A percentile compares a stretch with the other conserved stretches of the same genome.
These are phyloP conservation scores for Recurvomyces mirabilis DNA, from an alignment of 495 filamentous ascomycete species.

Conservation along the genomic window DNA sequence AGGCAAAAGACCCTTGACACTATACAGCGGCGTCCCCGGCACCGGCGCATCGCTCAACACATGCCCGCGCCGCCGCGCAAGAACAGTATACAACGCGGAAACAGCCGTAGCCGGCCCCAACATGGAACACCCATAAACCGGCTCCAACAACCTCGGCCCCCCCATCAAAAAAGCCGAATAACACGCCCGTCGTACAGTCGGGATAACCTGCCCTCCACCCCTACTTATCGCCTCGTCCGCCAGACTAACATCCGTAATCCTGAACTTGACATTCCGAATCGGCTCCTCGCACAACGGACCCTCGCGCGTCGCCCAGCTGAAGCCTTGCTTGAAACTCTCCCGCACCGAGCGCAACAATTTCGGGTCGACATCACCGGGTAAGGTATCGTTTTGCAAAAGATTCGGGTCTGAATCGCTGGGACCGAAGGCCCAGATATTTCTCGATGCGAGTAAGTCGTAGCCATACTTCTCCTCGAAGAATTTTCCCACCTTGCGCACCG, in stretches of 20 bases:
- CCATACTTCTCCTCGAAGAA: slow-evolving; percentile 97
- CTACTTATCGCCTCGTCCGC: slow-evolving; percentile 84
- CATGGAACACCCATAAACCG: slow-evolving; percentile 83
- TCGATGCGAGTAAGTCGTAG: slow-evolving; percentile 86
- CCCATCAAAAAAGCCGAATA: slow-evolving; percentile 96
- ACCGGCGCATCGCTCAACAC: slow-evolving; percentile 88
- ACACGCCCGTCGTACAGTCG: slow-evolving; percentile 78
- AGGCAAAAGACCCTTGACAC: slow-evolving; percentile 77
- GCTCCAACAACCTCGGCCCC: slow-evolving; percentile 90
- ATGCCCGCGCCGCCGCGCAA: slow-evolving; percentile 79
- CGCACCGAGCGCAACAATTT: slow-evolving; percentile 76
- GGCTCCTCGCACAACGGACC: slow-evolving; percentile 97
- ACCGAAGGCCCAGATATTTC: slow-evolving; percentile 98
- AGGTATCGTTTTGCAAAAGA: slow-evolving; percentile 90
- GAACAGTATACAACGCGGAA: slow-evolving; percentile 77
- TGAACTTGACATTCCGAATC: slow-evolving; percentile 93
- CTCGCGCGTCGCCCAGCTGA: slow-evolving; percentile 90
- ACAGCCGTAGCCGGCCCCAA: slow-evolving; percentile 87
- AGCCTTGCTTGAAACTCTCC: slow-evolving; percentile 87
- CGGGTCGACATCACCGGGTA: slow-evolving; percentile 83
- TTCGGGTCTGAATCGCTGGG: slow-evolving; percentile 93
- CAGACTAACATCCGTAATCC: slow-evolving; percentile 79
- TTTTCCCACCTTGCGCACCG: slow-evolving; percentile 82
- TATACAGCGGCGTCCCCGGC: slow-evolving; percentile 85
- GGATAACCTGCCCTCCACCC: slow-evolving; percentile 94